Evolutionary conservation across 1,284 basidiomycete species (phyloP).

Genomic region (Leccinum subatratum): DNA sequence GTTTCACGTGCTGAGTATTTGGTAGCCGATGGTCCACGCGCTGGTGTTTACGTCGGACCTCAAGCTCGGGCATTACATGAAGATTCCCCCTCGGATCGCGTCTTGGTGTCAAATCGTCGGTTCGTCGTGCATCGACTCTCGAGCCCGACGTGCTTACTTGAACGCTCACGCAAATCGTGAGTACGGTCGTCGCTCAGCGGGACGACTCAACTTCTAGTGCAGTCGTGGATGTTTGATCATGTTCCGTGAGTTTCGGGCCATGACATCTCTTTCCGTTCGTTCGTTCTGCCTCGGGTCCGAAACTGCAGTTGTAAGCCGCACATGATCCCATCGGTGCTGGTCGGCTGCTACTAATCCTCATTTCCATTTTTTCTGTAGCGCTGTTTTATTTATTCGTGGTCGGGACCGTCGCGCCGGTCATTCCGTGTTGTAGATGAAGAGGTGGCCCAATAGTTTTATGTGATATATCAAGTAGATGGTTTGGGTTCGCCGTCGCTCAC

Average conservation of each 20-base stretch:
- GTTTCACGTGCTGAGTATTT: neutral
- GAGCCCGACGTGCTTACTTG: neutral
- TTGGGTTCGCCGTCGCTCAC: slow-evolving; percentile 6
- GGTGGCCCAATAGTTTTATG: slow-evolving; percentile 41
- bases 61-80: slow-evolving; percentile 51
- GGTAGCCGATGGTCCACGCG: slow-evolving; percentile 36
- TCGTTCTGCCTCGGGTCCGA: slow-evolving; percentile 29
- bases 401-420: slow-evolving; percentile 40
- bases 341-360: neutral
- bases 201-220: slow-evolving; percentile 40
- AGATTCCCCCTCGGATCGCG: slow-evolving; percentile 45
- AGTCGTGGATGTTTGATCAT: slow-evolving; percentile 43
- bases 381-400: slow-evolving; percentile 46
- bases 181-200: slow-evolving; percentile 40
- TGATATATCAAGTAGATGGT: slow-evolving; percentile 44
- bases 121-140: neutral
- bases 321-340: neutral
- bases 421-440: slow-evolving; percentile 40
- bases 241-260: slow-evolving; percentile 21
- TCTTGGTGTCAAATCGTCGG: slow-evolving; percentile 37
- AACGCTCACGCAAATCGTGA: slow-evolving; percentile 30
- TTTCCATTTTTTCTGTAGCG: slow-evolving; percentile 19
- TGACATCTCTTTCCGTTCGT: neutral
- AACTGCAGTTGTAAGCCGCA: slow-evolving; percentile 31
- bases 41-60: slow-evolving; percentile 42